Evolutionary conservation across 164 flowering plant species (phyloP), one percentile per base, ranked within the genome.

Genomic region (Umbilicus rupestris): DNA sequence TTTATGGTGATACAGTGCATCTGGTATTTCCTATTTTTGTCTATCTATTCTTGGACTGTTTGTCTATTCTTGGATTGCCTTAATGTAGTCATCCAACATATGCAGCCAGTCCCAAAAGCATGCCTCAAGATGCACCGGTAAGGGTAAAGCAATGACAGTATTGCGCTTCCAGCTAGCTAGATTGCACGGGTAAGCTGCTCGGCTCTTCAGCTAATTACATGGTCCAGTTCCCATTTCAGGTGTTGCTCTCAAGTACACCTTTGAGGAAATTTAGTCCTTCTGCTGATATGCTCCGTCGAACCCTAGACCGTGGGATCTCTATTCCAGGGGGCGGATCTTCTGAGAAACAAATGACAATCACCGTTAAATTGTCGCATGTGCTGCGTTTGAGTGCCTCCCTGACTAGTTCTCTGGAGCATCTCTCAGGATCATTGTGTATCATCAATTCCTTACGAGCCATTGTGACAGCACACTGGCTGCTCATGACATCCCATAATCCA

Each of bases 401-500:
- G 19, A 92, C 96, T 69, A 92, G 79, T 62, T 84, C 93, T 65
- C 83, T 78, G 0, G 96, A 85, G 73, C 96, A 92, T 74, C 87
- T 87, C 71, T 80, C 89, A 0, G 98, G 97, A 69, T 93, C 94
- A 72, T 93, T 93, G 67, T 93, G 96, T 15, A 83, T 68, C 96
- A 90, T 88, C 73, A 93, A 72, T 73, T 87, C 94, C 72, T 79
- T 90, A 76, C 98, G 81, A 3, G 76, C 92, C 24, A 87, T 85
- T 24, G 94, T 84, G 33, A 93, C 96, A 11, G 98, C 98, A 71
- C 85, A 81, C 79, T 93, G 98, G 76, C 97, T 93, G 75, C 92
- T 87, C 94, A 93, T 87, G 30, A 93, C 98, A 78, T 93, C 98
- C 98, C 98, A 93, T 24, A 93, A 70, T 3, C 98, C 98, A 74